These are phyloP conservation scores for Colletotrichum tropicicola DNA, from an alignment of 2,329 filamentous ascomycete genomes.

Conservation along the genomic window DNA sequence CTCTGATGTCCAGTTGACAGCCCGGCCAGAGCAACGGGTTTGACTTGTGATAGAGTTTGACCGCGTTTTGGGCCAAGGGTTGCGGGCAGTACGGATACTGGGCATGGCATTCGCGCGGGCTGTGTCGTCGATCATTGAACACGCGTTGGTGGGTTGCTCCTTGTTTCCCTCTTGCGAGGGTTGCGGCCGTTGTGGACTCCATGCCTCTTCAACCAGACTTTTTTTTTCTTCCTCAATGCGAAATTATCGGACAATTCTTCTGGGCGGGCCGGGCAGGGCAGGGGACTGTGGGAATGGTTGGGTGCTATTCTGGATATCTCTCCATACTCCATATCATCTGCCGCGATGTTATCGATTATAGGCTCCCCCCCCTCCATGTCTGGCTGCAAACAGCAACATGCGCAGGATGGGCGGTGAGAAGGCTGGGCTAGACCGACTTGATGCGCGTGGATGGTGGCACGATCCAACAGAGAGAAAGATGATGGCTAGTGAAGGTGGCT, in stretches of 20 bases:
- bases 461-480: too few relatives aligned
- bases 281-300: too few relatives aligned
- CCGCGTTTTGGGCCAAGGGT: conserved; percentile 14
- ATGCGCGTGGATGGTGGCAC: too few relatives aligned
- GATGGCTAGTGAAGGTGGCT: too few relatives aligned
- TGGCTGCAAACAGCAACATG: too few relatives aligned
- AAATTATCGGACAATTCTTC: background rate
- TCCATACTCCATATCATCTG: too few relatives aligned
- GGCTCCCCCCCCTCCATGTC: too few relatives aligned
- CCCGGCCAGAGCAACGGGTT: background rate
- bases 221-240: background rate
- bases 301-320: too few relatives aligned
- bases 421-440: too few relatives aligned
- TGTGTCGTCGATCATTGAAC: background rate
- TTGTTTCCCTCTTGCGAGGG: background rate
- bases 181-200: conserved; percentile 3
- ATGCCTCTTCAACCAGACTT: background rate
- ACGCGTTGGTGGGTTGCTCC: background rate
- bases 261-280: too few relatives aligned
- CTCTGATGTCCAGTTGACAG: conserved; percentile 5
- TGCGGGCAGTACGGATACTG: background rate
- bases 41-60: conserved; percentile 5
- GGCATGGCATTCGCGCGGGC: background rate
- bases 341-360: too few relatives aligned
- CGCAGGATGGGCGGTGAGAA: too few relatives aligned